phyloP scores from a whole-genome alignment of 257 asterid species.

The Ophiorrhiza pumila region DNA sequence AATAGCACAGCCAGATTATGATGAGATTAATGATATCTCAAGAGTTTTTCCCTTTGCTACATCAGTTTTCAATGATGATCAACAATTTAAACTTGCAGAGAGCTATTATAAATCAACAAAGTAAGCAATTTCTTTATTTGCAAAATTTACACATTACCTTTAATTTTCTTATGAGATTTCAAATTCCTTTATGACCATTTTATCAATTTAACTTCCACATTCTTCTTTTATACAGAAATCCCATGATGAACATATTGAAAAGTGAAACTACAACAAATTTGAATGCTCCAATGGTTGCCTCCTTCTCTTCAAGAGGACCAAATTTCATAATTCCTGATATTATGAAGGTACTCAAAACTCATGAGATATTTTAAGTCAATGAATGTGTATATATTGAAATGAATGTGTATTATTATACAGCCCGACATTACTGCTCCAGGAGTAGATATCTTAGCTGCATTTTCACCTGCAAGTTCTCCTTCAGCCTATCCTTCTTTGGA shows the following conservation, averaged over 20 bases:
- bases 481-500: not conserved
- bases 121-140: constrained; percentile 5
- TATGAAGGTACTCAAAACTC: not conserved
- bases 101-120: constrained; percentile 6
- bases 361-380: too few relatives aligned
- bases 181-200: too few relatives aligned
- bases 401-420: not conserved
- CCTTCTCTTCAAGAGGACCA: constrained; percentile 22
- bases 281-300: constrained; percentile 6
- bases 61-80: not conserved
- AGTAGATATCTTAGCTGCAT: constrained; percentile 17
- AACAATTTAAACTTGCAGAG: not conserved
- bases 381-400: too few relatives aligned
- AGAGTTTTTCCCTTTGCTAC: not conserved
- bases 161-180: not conserved
- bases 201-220: too few relatives aligned
- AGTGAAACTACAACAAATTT: not conserved
- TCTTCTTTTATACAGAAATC: not conserved
- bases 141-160: too few relatives aligned
- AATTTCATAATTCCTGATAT: constrained; percentile 3
- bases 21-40: not conserved
- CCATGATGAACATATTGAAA: constrained; percentile 1
- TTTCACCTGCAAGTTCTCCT: not conserved
- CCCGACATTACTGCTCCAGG: constrained; percentile 15
- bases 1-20: not conserved